A percentile compares a stretch with the other conserved stretches of the same genome.
Conservation (phyloP, 2,329 filamentous ascomycete species). For the Talaromyces sp. region DNA sequence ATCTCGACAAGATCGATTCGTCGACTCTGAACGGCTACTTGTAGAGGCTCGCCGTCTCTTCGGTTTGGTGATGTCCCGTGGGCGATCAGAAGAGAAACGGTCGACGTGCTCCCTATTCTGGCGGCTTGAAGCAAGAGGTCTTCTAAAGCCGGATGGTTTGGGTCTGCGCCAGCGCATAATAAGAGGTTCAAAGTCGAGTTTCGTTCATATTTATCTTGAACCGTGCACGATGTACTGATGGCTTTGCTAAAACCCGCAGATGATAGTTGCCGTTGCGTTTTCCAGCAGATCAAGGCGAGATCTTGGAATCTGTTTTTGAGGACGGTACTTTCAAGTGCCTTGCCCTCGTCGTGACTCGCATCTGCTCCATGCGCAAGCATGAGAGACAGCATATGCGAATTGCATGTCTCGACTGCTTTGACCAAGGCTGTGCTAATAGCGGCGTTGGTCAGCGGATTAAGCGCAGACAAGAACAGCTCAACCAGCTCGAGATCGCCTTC, state of each 20-base stretch:
- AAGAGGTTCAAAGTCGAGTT: neutral
- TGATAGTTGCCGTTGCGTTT: neutral
- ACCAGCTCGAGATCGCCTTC: constrained; percentile 3
- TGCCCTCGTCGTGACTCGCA: neutral
- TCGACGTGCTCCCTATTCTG: neutral
- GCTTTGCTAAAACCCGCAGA: neutral
- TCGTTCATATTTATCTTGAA: neutral
- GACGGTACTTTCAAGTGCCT: neutral
- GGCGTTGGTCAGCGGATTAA: neutral
- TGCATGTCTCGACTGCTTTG: neutral
- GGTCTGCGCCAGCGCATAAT: neutral
- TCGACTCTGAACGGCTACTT: neutral
- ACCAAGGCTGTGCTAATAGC: neutral
- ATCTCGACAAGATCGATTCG: neutral
- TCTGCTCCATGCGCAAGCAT: neutral
- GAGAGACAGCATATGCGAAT: neutral
- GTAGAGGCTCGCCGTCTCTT: neutral
- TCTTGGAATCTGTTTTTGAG: neutral
- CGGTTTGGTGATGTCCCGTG: neutral
- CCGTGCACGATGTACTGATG: neutral
- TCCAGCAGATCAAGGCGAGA: constrained; percentile 2
- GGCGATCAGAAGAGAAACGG: neutral
- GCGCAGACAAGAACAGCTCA: constrained; percentile 1
- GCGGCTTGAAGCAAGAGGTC: constrained; percentile 1
- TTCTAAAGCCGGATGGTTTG: neutral